Percentiles rank a stretch among this genome's conserved stretches.
Evolutionary conservation across 1,284 basidiomycete genomes (phyloP).

Genomic region (Microbotryum saponariae): DNA sequence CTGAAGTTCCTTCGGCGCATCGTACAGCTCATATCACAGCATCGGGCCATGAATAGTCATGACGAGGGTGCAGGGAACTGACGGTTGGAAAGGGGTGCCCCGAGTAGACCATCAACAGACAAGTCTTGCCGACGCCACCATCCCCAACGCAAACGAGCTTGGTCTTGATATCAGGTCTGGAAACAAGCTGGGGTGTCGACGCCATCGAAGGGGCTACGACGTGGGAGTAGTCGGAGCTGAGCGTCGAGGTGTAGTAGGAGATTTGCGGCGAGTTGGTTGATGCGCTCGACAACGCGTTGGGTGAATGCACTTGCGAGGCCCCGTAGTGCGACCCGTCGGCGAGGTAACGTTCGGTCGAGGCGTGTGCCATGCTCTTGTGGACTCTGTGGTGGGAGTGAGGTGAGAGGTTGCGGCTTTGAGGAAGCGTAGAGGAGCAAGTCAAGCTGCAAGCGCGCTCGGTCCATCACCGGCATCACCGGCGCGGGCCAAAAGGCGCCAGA

Average conservation of each 20-base stretch:
- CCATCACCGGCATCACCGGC: too few species aligned
- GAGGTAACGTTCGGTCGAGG: too few species aligned
- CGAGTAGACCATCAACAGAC: constrained; percentile 71
- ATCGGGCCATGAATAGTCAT: not conserved
- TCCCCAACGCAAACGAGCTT: constrained; percentile 74
- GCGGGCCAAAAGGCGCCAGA: too few species aligned
- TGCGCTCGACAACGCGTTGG: too few species aligned
- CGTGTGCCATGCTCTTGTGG: too few species aligned
- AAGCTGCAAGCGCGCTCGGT: too few species aligned
- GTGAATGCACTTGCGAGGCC: too few species aligned
- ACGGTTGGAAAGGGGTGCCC: constrained; percentile 93
- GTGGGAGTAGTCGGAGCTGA: not conserved
- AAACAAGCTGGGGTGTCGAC: constrained; percentile 5
- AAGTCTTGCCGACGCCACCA: constrained; percentile 72
- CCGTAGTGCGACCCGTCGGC: too few species aligned
- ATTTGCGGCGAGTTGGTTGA: too few species aligned
- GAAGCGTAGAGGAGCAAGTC: too few species aligned
- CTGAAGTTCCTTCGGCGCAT: not conserved
- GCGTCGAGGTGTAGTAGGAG: not conserved
- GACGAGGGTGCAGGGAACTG: constrained; percentile 29
- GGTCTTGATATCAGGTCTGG: constrained; percentile 32
- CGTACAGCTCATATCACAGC: not conserved
- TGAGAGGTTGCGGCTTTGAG: too few species aligned
- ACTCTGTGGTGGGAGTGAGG: too few species aligned
- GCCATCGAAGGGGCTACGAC: not conserved